Base-by-base conservation (phyloP, 768 basidiomycete species). In the Tricholoma sp. region DNA sequence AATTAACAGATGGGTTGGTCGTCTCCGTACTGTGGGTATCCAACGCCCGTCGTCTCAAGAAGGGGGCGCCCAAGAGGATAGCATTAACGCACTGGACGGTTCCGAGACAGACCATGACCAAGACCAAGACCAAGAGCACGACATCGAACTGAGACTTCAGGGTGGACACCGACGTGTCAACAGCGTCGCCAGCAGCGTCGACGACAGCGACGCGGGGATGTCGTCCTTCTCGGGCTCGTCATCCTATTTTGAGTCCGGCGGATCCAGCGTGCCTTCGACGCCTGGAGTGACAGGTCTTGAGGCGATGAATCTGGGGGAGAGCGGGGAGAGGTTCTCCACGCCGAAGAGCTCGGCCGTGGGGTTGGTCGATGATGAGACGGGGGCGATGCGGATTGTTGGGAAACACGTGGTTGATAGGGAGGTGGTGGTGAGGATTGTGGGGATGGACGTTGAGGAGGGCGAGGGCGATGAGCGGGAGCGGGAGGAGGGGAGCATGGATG, bases 1-100 rank as follows among this genome's bases (percentile, higher is more conserved):
- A 24, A 15, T 37, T 58, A 44, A 44, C 63, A 90, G 88, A 42
- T 94, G 92, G 92, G 88, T 94, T 33, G 88, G 89, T 48, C 83
- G 91, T 4, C 74, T 94, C 13, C 83, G 88, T 2, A 77, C 86
- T 32, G 80, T 94, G 39, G 91, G 92, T 5, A 71, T 93, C 39
- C 87, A 63, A 45, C 53, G 59, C 6, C 29, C 50, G 2, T 41
- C 44, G 45, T n/a, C 47, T n/a, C 55, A 58, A 17, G 57, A 55
- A 28, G 57, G 28, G 6, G 47, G 20, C 5, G 50, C 29, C 45
- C 39, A 53, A 9, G 56, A 53, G 18, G 55, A 20, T 2, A 41
- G 39, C 7, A 12, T n/a, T 52, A 29, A 13, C 56, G 13, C 20
- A 24, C 20, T 50, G 6, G 49, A 41, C 8, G 45, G 49, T 29